Base-by-base conservation (phyloP, 169 alveolate genomes). In the Cryptosporidium felis region DNA sequence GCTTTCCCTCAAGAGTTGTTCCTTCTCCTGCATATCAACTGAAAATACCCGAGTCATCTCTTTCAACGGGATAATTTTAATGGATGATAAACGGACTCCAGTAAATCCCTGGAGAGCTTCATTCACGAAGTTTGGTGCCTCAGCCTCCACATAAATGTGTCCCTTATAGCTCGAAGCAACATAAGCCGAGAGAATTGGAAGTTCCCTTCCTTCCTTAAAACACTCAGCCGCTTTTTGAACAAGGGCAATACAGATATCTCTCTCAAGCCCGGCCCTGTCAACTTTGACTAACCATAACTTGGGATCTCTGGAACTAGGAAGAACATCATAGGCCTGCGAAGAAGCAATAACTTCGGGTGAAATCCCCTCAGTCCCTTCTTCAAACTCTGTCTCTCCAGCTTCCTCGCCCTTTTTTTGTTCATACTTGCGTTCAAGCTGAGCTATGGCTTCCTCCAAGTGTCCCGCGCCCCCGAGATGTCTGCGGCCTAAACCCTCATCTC, bases 381-480 rank as follows among this genome's bases (percentile, higher is more conserved):
- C 92, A 40, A 89, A 91, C 18, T 58, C 89, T 59, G 60, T 62
- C 6, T 89, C 93, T 26, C 82, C 89, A 41, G 58, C 88, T 38
- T 89, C 95, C 16, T 91, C 94, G 12, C 66, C 67, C n/a, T 90
- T 91, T 36, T 91, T 89, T 74, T 85, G 92, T 66, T 92, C 95
- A 53, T 93, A 93, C 53, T 94, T 62, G 61, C 92, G 90, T 14
- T 94, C 92, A 56, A 93, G 90, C 46, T 92, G 93, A 65, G 92
- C 95, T 46, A 93, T 93, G 2, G 95, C 94, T 23, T 85, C 91
- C 56, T 93, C 96, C 46, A 93, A 74, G 46, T 91, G 93, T 28
- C 93, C 94, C 1, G 96, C 93, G 32, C 96, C 96, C 23, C 96
- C 95, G 28, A 90, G 61, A 21, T 92, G 88, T 21, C 94, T 85